Evolutionary conservation across 2,329 filamentous ascomycete species (phyloP).

Genomic region (Alternaria longipes): DNA sequence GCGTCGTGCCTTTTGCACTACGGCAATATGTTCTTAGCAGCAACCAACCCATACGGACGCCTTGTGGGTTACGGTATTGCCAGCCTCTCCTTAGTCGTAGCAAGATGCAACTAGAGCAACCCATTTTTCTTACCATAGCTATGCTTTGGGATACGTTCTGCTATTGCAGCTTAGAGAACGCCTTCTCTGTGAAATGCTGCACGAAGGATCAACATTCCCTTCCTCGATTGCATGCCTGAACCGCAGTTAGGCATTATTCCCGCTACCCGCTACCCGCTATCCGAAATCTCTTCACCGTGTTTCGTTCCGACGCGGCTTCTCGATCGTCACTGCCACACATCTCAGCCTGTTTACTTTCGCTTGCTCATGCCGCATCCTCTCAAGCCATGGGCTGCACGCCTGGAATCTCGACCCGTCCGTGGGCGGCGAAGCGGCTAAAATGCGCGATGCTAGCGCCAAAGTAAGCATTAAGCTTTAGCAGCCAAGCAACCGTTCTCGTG

Average conservation of each 20-base stretch:
- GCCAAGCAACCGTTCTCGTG: conserved; percentile 17
- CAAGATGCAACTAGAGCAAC: background rate
- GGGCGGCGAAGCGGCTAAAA: conserved; percentile 22
- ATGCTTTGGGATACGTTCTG: background rate
- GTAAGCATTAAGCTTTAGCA: conserved; percentile 18
- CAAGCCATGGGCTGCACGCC: conserved; percentile 15
- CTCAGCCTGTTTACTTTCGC: background rate
- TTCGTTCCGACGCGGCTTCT: conserved; percentile 21
- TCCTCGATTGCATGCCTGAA: background rate
- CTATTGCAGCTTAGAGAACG: background rate
- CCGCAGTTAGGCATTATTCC: conserved; percentile 1
- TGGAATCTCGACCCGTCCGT: conserved; percentile 24
- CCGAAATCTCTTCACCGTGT: conserved; percentile 11
- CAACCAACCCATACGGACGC: conserved; percentile 10
- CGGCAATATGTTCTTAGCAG: conserved; percentile 9
- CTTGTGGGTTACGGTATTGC: conserved; percentile 2
- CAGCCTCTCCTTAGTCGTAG: background rate
- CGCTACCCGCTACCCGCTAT: conserved; percentile 11
- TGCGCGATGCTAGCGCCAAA: conserved; percentile 5
- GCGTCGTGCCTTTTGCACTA: conserved; percentile 22
- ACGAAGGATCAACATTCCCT: background rate
- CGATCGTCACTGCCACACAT: conserved; percentile 3
- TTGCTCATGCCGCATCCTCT: conserved; percentile 4
- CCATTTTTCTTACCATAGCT: background rate
- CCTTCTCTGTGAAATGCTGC: background rate